Percentiles rank a stretch among this genome's conserved stretches.
These are phyloP conservation scores for Flaveria linearis DNA, from an alignment of 129 eudicot genomes.

Conservation along the genomic window DNA sequence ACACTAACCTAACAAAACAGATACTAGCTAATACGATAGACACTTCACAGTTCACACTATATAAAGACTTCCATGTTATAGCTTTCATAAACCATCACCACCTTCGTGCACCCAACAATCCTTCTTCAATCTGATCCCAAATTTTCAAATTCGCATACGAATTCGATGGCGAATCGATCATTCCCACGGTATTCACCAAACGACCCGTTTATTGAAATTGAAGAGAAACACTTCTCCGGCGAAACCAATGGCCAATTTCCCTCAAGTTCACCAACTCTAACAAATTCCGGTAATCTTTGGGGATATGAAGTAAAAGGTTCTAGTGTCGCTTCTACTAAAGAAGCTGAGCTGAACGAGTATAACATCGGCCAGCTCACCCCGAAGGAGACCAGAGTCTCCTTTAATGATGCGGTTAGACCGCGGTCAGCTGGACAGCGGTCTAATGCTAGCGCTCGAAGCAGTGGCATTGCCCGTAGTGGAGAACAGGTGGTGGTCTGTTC, in stretches of 20 bases:
- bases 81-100: constrained; percentile 13
- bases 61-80: constrained; percentile 16
- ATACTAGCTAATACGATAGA: too few relatives aligned
- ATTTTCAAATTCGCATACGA: neutral
- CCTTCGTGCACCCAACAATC: constrained; percentile 6
- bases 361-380: constrained; percentile 42
- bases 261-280: neutral
- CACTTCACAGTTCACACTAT: constrained; percentile 18
- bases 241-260: constrained; percentile 5
- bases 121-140: neutral
- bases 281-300: constrained; percentile 8
- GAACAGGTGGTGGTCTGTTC: constrained; percentile 50
- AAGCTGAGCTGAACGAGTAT: constrained; percentile 25
- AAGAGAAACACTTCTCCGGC: neutral
- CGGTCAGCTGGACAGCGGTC: constrained; percentile 40
- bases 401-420: constrained; percentile 33
- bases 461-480: neutral
- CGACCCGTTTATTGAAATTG: constrained; percentile 2
- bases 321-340: constrained; percentile 13
- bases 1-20: too few relatives aligned
- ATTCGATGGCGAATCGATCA: constrained; percentile 20
- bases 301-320: neutral
- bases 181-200: constrained; percentile 11
- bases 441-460: constrained; percentile 28
- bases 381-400: constrained; percentile 45